These are phyloP conservation scores for Penicillium flavigenum DNA, from an alignment of 495 filamentous ascomycete species.

Conservation along the genomic window DNA sequence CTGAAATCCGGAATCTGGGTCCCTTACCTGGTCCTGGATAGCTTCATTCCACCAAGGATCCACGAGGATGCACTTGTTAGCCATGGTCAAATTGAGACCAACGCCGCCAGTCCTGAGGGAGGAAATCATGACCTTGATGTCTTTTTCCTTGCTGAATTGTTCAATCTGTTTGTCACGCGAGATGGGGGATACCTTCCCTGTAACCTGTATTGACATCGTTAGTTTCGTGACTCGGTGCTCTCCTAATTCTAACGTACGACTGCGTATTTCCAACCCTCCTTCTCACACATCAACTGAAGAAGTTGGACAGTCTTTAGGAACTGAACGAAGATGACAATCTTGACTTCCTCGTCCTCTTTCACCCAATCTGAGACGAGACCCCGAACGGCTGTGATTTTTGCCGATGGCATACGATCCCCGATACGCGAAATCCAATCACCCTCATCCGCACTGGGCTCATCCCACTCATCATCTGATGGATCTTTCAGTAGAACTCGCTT, in stretches of 20 bases:
- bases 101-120: slow-evolving; percentile 48
- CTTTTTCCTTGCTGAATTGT: slow-evolving; percentile 27
- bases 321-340: slow-evolving; percentile 46
- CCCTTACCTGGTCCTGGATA: slow-evolving; percentile 48
- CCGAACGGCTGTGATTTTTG: slow-evolving; percentile 32
- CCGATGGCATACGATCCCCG: slow-evolving; percentile 21
- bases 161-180: slow-evolving; percentile 32
- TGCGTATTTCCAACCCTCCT: slow-evolving; percentile 26
- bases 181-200: slow-evolving; percentile 29
- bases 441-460: slow-evolving; percentile 11
- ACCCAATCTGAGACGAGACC: slow-evolving; percentile 38
- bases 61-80: slow-evolving; percentile 56
- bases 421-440: slow-evolving; percentile 31
- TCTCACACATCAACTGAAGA: slow-evolving; percentile 27
- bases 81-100: slow-evolving; percentile 53
- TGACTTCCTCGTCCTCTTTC: slow-evolving; percentile 27
- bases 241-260: slow-evolving; percentile 22
- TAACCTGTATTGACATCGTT: slow-evolving; percentile 23
- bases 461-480: slow-evolving; percentile 7
- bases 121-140: slow-evolving; percentile 41
- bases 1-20: background rate
- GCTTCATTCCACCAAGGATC: slow-evolving; percentile 63
- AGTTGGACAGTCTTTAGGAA: slow-evolving; percentile 36
- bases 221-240: background rate
- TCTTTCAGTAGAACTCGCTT: background rate